Base-by-base conservation (phyloP, 164 flowering plant species). In the Protea cynaroides region DNA sequence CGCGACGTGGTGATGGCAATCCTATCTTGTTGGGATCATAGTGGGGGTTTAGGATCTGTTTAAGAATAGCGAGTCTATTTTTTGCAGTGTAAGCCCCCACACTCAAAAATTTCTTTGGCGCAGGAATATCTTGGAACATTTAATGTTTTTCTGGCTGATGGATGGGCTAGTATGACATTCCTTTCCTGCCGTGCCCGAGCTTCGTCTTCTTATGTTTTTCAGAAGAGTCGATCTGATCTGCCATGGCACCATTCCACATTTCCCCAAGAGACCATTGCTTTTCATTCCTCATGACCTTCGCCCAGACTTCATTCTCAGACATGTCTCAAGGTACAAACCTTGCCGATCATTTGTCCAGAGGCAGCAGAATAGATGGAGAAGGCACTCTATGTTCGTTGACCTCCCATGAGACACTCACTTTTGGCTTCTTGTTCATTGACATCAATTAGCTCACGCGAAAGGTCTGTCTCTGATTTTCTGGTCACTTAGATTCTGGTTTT, bases 71-170 rank as follows among this genome's bases (percentile, higher is more conserved):
- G 69, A 59, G 67, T 71, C 63, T 71, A 51, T 69, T 59, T 80
- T 76, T 72, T 80, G 50, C 69, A 68, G 78, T 72, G 71, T 79
- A 75, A 72, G 82, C 81, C 88, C 80, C 88, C 77, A 69, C 75
- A 80, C 89, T 88, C 94, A 88, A 78, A 65, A 76, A 75, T 82
- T 90, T 90, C 84, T 90, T 90, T 90, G 92, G 66, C 88, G 97
- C 98, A 93, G 98, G 98, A 83, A 81, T 81, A 59, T 74, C 86
- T 74, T 80, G 88, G 87, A 71, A 73, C 79, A 76, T 80, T 81
- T 83, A 83, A 77, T 74, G 68, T 40, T 78, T 75, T 75, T 75
- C 82, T 68, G 76, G 87, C 70, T 79, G 79, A 82, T 80, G 84
- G 88, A 80, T 79, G 82, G 63, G 87, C 83, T 77, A 77, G 72